Base-by-base conservation (phyloP, 805 yeast species). In the Metschnikowia lochheadii region DNA sequence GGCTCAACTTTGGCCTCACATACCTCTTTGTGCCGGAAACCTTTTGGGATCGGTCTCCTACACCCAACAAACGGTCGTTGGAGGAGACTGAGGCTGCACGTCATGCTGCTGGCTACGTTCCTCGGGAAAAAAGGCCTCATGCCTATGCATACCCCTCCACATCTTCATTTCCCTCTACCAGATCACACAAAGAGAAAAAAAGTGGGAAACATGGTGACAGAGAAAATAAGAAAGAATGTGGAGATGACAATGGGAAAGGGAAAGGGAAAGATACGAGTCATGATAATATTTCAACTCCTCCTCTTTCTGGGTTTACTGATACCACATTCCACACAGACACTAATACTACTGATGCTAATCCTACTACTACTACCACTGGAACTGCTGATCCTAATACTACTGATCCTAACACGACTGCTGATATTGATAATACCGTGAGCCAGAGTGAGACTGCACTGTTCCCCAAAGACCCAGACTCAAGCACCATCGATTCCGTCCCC, bases 21-120 rank as follows among this genome's bases (percentile, higher is more conserved):
- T 75, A 73, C 49, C 58, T 82, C 11, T 81, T 81, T 60, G 85
- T 80, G 18, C 87, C 86, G 2, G 87, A 82, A 51, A 82, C 87
- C 1, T 82, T 79, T 64, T 82, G 84, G 83, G 80, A 77, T 51
- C 69, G 87, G 50, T 61, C 77, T 0, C 83, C 84, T 5, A 68
- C 71, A 1, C 79, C 78, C 15, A 69, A 68, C 54, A 75, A 78
- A 56, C 65, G 79, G 52, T 76, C 82, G 3, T 56, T 65, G 18
- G 63, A 66, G 48, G 86, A 81, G 62, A 70, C 82, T 2, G 67
- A 67, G 43, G 68, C 68, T 18, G 85, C 84, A 1, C 65, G 71
- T 52, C 67, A 63, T 35, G 77, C 50, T 17, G 49, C 56, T 5
- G 51, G 42, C 18, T 63, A 65, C 48, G 53, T 55, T 31, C 65